Evolutionary conservation across 805 yeast genomes (phyloP).

Genomic region (Osmozyma mogii): DNA sequence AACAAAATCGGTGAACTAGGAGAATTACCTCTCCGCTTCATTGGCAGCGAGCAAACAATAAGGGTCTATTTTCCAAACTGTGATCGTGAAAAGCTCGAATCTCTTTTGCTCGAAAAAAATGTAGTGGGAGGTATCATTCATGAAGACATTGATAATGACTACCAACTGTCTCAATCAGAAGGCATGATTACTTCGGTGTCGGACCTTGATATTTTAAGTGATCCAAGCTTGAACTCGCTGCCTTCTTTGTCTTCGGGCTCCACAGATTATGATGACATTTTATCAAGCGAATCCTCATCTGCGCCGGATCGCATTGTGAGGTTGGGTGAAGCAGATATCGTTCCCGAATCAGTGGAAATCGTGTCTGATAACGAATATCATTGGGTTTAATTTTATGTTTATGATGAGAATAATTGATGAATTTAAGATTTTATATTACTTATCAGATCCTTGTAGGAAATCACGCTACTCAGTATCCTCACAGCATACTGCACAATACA

Average conservation of each 20-base stretch:
- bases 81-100: slow-evolving; percentile 50
- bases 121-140: slow-evolving; percentile 50
- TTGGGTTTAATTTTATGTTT: too few species aligned
- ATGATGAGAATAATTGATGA: too few species aligned
- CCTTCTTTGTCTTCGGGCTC: slow-evolving; percentile 5
- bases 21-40: slow-evolving; percentile 51
- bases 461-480: too few species aligned
- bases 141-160: slow-evolving; percentile 15
- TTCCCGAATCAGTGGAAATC: too few species aligned
- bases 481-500: too few species aligned
- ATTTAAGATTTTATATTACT: too few species aligned
- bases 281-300: slow-evolving; percentile 5
- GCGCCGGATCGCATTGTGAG: too few species aligned
- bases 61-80: slow-evolving; percentile 68
- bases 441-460: too few species aligned
- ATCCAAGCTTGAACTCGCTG: slow-evolving; percentile 11
- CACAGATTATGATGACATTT: slow-evolving; percentile 7
- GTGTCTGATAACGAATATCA: too few species aligned
- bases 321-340: too few species aligned
- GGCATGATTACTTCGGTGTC: slow-evolving; percentile 7
- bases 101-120: slow-evolving; percentile 49
- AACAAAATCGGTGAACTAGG: slow-evolving; percentile 50
- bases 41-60: slow-evolving; percentile 23
- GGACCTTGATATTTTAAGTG: slow-evolving; percentile 13
- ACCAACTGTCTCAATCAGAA: too few species aligned